Conservation (phyloP, 306 rosid genomes). For the Urtica urens region DNA sequence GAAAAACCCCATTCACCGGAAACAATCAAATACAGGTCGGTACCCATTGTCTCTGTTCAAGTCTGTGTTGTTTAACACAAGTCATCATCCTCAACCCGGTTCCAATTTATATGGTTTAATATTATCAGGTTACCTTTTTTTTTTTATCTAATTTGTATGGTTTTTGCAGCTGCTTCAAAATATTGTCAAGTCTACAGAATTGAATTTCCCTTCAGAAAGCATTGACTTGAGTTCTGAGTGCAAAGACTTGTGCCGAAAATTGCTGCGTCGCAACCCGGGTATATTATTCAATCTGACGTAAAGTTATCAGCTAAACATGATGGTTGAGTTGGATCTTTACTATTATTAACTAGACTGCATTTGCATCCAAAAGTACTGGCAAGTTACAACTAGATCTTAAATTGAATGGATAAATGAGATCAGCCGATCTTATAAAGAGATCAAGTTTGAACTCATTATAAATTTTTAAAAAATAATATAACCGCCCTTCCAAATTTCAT, state of each 20-base stretch:
- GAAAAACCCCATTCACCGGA: conserved; percentile 92
- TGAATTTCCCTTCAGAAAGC: conserved; percentile 61
- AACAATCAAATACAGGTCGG: conserved; percentile 83
- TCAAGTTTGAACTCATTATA: no score
- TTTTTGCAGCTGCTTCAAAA: conserved; percentile 87
- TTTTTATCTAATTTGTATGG: conserved; percentile 11
- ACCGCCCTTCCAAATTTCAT: conserved; percentile 21
- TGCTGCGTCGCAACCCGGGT: conserved; percentile 97
- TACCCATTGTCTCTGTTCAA: neutral
- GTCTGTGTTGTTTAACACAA: conserved; percentile 4
- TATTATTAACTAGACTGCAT: no score
- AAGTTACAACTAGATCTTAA: no score
- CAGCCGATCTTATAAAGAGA: no score
- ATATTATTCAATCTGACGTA: neutral
- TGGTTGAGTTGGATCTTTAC: no score
- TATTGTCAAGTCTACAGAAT: conserved; percentile 77
- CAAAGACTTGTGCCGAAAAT: conserved; percentile 85
- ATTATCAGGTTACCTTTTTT: neutral
- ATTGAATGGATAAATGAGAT: no score
- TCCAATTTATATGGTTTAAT: conserved; percentile 5
- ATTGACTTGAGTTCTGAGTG: conserved; percentile 57
- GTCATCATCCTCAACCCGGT: conserved; percentile 10
- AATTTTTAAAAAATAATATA: no score
- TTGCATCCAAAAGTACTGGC: no score
- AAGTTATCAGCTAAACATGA: neutral